These are phyloP conservation scores for Candida sp. DNA, from an alignment of 1,139 yeast genomes.

Conservation along the genomic window DNA sequence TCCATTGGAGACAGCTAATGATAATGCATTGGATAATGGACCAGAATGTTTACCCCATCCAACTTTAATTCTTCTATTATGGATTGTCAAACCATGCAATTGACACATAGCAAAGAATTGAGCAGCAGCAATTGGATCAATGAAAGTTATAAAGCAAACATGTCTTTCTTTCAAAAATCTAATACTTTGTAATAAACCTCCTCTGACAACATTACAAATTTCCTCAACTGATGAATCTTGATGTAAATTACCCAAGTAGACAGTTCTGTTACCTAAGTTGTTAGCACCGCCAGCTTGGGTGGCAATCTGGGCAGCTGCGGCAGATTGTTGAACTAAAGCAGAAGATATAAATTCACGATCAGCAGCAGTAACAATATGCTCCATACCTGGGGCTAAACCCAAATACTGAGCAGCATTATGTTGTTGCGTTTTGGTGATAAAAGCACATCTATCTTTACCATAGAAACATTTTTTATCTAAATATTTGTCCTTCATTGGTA, in stretches of 20 bases:
- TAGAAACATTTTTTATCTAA: slow-evolving; percentile 56
- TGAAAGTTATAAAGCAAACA: slow-evolving; percentile 89
- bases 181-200: slow-evolving; percentile 79
- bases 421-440: slow-evolving; percentile 90
- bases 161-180: slow-evolving; percentile 76
- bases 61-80: slow-evolving; percentile 75
- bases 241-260: slow-evolving; percentile 84
- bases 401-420: slow-evolving; percentile 96
- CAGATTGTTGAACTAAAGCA: slow-evolving; percentile 64
- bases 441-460: slow-evolving; percentile 66
- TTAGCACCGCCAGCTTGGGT: slow-evolving; percentile 74
- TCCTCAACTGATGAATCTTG: slow-evolving; percentile 87
- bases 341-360: slow-evolving; percentile 64
- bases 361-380: slow-evolving; percentile 75
- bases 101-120: slow-evolving; percentile 90
- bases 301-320: slow-evolving; percentile 72
- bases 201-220: slow-evolving; percentile 90
- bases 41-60: slow-evolving; percentile 99
- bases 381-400: slow-evolving; percentile 89
- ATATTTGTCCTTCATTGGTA: slow-evolving; percentile 53
- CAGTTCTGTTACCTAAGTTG: slow-evolving; percentile 87
- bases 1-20: slow-evolving; percentile 88
- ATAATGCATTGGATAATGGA: slow-evolving; percentile 75
- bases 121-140: slow-evolving; percentile 91
- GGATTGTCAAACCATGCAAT: slow-evolving; percentile 76